These are phyloP conservation scores for Aspergillus chevalieri DNA, from an alignment of 2,329 filamentous ascomycete genomes.

Conservation along the genomic window DNA sequence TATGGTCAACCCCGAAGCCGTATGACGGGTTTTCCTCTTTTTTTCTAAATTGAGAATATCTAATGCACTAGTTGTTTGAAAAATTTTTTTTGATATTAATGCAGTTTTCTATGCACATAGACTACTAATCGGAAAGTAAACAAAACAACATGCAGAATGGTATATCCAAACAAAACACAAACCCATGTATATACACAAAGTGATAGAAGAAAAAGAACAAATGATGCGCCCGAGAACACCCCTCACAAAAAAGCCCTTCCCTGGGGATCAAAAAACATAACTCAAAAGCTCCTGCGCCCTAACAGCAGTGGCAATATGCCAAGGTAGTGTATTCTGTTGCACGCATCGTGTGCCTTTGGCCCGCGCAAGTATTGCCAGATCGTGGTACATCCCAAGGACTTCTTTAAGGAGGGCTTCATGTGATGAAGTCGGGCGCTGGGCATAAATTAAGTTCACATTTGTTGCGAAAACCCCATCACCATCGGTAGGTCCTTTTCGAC, in stretches of 20 bases:
- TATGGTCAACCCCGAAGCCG: no score
- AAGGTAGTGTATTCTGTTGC: slow-evolving; percentile 39
- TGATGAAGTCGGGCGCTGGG: slow-evolving; percentile 21
- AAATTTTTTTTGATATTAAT: no score
- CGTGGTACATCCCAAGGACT: slow-evolving; percentile 39
- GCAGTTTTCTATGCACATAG: no score
- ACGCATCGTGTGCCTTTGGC: slow-evolving; percentile 37
- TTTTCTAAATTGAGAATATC: no score
- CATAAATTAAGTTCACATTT: slow-evolving; percentile 38
- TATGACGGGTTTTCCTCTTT: no score
- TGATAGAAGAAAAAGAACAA: background rate
- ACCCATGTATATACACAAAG: slow-evolving; percentile 10
- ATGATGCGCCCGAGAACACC: background rate
- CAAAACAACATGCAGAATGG: background rate
- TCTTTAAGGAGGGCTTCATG: slow-evolving; percentile 37
- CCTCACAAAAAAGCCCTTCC: background rate
- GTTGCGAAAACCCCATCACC: slow-evolving; percentile 37
- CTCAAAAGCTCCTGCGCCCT: slow-evolving; percentile 38
- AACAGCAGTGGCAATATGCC: slow-evolving; percentile 43
- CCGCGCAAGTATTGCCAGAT: slow-evolving; percentile 38
- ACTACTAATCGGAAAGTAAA: background rate
- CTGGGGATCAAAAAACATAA: slow-evolving; percentile 30
- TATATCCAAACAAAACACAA: slow-evolving; percentile 3
- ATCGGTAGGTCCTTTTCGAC: slow-evolving; percentile 37
- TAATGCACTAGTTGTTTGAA: no score